Evolutionary conservation across 176 grass and related monocot species (phyloP).

Genomic region (Themeda triandra): DNA sequence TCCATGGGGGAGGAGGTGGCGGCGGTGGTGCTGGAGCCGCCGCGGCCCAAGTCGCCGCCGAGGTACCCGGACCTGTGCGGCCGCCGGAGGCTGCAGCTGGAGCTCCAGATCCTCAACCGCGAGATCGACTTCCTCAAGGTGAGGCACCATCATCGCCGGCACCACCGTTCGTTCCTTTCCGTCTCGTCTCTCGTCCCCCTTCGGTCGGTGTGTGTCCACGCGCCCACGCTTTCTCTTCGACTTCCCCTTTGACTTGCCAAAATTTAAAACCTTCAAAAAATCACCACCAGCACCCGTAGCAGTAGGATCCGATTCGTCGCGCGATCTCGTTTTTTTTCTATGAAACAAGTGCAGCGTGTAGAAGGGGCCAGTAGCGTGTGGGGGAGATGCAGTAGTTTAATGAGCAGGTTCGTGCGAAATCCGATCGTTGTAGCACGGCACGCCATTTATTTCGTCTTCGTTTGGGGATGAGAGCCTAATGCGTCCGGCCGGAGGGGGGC

Average conservation of each 20-base stretch:
- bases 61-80: conserved; percentile 85
- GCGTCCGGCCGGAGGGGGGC: background rate
- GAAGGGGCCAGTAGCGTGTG: background rate
- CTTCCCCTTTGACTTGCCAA: conserved; percentile 7
- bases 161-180: background rate
- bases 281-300: background rate
- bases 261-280: background rate
- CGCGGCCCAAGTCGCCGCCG: conserved; percentile 75
- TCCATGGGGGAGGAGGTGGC: conserved; percentile 21
- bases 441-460: background rate
- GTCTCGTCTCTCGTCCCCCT: too few relatives aligned
- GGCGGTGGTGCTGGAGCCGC: conserved; percentile 41
- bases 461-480: conserved; percentile 36
- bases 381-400: background rate
- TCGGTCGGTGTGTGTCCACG: too few relatives aligned
- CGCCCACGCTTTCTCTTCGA: background rate
- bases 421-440: conserved; percentile 17
- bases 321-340: conserved; percentile 8
- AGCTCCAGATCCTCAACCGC: conserved; percentile 81
- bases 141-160: background rate
- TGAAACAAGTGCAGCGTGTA: background rate
- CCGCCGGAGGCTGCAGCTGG: conserved; percentile 63
- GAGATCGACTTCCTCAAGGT: conserved; percentile 79
- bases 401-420: background rate
- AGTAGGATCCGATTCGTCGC: conserved; percentile 30